Evolutionary conservation across 257 asterid species (phyloP).

Genomic region (Leonotis leonurus): DNA sequence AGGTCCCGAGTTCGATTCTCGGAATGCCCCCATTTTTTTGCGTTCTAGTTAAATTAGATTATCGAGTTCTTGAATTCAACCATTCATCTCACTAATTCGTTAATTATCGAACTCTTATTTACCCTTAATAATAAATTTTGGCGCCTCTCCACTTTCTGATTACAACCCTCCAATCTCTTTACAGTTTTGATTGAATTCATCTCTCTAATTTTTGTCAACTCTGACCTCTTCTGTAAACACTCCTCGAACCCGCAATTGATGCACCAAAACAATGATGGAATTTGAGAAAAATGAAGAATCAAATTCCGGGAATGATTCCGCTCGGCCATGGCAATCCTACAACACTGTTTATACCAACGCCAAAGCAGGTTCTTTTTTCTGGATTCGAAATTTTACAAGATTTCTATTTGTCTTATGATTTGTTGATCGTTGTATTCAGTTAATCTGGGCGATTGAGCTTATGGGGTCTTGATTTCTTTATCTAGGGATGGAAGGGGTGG

Average conservation of each 20-base stretch:
- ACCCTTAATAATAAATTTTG: slow-evolving; percentile 15
- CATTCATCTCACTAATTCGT: background rate
- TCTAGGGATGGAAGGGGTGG: slow-evolving; percentile 97
- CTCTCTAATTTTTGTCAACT: too few relatives aligned
- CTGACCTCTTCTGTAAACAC: background rate
- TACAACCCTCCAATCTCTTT: background rate
- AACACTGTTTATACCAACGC: slow-evolving; percentile 80
- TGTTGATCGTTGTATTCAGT: background rate
- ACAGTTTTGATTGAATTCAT: slow-evolving; percentile 2
- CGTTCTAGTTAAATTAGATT: too few relatives aligned
- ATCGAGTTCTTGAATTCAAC: background rate
- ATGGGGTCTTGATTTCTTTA: slow-evolving; percentile 15
- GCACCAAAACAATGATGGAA: background rate
- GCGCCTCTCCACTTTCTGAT: slow-evolving; percentile 20
- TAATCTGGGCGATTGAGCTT: background rate
- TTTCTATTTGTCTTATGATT: background rate
- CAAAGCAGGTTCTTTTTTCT: slow-evolving; percentile 64
- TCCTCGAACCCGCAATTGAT: background rate
- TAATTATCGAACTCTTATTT: background rate
- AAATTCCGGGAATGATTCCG: slow-evolving; percentile 25
- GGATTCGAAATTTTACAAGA: background rate
- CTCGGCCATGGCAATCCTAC: slow-evolving; percentile 94
- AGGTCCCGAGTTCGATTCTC: slow-evolving; percentile 83
- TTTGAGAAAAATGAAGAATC: slow-evolving; percentile 41
- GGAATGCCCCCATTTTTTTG: slow-evolving; percentile 59